Base-by-base conservation (phyloP, 2,329 filamentous ascomycete species). In the Xylariaceae sp. region DNA sequence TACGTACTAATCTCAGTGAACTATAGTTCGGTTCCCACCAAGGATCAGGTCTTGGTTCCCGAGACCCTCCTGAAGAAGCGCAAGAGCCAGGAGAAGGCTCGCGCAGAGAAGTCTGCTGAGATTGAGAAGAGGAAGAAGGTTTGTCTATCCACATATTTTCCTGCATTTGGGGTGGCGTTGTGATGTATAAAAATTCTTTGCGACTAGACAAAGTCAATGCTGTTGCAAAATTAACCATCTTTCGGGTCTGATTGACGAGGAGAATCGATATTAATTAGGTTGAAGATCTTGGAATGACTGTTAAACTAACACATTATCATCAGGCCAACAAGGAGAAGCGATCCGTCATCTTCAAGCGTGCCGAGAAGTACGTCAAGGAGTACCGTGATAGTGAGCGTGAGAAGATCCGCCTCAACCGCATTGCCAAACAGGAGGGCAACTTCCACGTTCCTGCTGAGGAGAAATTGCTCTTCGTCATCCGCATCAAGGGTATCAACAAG, bases 401-500 rank as follows among this genome's bases (percentile, higher is more conserved):
- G 88, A 96, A 96, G 87, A 85, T 99, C 79, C 91, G 94, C 72
- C 89, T 99, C 62, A 76, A 83, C 72, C 93, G 94, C 69, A 80
- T 92, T 65, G 90, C 92, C 79, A 96, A 96, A 86, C 83, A 91
- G 79, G 87, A 91, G 73, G 93, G 93, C 77, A 89, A 85, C 75
- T 94, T 93, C 85, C 94, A 95, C 80, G 89, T 99, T 68, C 88
- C 91, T 64, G 92, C 91, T 64, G 92, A 99, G 86, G 81, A 90
- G 75, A 97, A 96, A 82, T 84, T 99, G 73, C 92, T 93, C 82
- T 99, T 99, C 78, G 87, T 99, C 71, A 82, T 97, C 79, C 93
- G 94, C 78, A 99, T 99, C 86, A 99, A 99, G 91, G 94, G 93
- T 96, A 97, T 99, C 92, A 97, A 97, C 91, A 99, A 99, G 90